Base-by-base conservation (phyloP, 352 stramenopile genomes). In the Phytophthora sp. region DNA sequence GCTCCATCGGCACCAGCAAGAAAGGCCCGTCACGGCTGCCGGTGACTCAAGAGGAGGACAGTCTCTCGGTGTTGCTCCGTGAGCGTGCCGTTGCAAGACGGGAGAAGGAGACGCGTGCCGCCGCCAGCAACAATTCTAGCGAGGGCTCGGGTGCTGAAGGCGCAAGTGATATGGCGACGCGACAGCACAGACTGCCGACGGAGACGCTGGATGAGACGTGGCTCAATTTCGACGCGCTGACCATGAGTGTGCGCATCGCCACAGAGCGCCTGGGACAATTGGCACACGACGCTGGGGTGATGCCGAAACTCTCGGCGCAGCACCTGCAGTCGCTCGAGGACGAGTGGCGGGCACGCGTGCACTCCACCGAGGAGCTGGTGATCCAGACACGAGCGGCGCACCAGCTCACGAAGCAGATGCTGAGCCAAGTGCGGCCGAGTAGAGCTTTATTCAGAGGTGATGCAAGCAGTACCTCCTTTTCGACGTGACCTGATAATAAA, bases 21-120 rank as follows among this genome's bases (percentile, higher is more conserved):
- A 71, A n/a, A n/a, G n/a, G 63, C 13, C 39, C 56, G 11, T 66
- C 54, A 21, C 35, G 53, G 13, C 6, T 70, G 31, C 18, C 26
- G 15, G 13, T 26, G 29, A 33, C 53, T 27, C 31, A 69, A n/a
- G 63, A 67, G 20, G 61, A 71, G 16, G 67, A 75, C 56, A 75
- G 67, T 41, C 62, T 75, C 11, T 60, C 67, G 0, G 38, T 62
- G 16, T 21, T 74, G 45, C 61, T 74, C 16, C 46, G 53, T 9
- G 59, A 71, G 31, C 66, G 66, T 33, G 65, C 63, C 9, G 49
- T 39, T 41, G 60, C 61, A 15, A 63, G 51, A 55, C 41, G 47
- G 15, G 33, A 62, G 27, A 63, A 54, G 30, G 60, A 63, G 51
- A n/a, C n/a, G n/a, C 33, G 51, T 6, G 13, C 26, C 11, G 26